Base-by-base conservation (phyloP, 2,329 filamentous ascomycete species). In the Orbilia blumenaviensis region DNA sequence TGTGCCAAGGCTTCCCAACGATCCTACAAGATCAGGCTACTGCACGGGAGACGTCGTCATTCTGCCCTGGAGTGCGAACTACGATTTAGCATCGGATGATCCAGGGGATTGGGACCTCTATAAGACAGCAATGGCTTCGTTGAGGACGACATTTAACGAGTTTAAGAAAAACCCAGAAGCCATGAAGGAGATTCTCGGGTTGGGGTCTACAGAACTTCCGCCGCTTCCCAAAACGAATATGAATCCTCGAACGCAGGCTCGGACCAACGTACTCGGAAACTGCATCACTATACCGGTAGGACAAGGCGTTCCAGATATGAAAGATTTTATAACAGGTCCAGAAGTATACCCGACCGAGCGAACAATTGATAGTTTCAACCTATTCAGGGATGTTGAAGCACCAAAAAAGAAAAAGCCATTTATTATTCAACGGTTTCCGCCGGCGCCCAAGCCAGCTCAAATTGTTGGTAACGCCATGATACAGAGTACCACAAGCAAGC, bases 41-140 rank as follows among this genome's bases (percentile, higher is more conserved):
- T 76, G 72, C 32, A 36, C 38, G 1, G 72, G 72, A 1, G 42
- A 29, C 10, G 41, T 75, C 5, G 71, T 64, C 8, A 54, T 68
- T 32, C 63, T 63, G 9, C 23, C 56, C 1, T 75, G 71, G 71
- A 61, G 25, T 16, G 14, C 32, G 0, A 16, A 38, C 10, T 75
- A 56, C 16, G 46, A 75, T 58, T 10, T 72, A n/a, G 52, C 68
- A 6, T 66, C 60, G 0, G 68, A 56, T 8, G 42, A 48, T 5
- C 36, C 36, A 7, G 29, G 16, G n/a, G 14, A 54, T 2, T 66
- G 60, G 60, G 68, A 64, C 16, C 32, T 29, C 9, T 73, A 66
- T 44, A 73, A 61, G 34, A 1, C 23, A 10, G 68, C 61, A 1
- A 2, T 73, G 9, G n/a, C 10, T 0, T 42, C n/a, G 0, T n/a